A percentile compares a stretch with the other conserved stretches of the same genome.
phyloP scores from a whole-genome alignment of 192 early-diverging fungal species.

The Lunasporangiospora selenospora region DNA sequence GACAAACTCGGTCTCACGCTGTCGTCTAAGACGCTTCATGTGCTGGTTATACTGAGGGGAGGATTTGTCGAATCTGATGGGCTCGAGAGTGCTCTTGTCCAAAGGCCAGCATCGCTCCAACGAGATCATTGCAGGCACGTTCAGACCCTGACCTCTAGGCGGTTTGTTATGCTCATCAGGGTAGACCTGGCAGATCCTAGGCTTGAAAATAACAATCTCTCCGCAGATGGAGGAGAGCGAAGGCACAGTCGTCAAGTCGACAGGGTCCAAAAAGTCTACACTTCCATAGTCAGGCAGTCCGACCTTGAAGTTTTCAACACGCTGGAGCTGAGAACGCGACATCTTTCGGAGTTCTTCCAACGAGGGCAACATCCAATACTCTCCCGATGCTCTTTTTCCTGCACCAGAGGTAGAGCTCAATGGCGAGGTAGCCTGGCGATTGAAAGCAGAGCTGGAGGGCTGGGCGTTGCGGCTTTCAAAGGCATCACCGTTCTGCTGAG shows the following conservation, averaged over 20 bases:
- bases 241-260: conserved; percentile 77
- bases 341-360: conserved; percentile 73
- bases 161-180: conserved; percentile 82
- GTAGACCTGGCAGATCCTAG: conserved; percentile 79
- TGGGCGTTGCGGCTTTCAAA: conserved; percentile 2
- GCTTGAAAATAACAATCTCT: conserved; percentile 75
- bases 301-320: conserved; percentile 79
- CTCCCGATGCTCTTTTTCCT: conserved; percentile 40
- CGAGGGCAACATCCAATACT: conserved; percentile 82
- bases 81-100: conserved; percentile 76
- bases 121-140: conserved; percentile 82
- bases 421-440: too few species aligned
- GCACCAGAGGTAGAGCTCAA: not conserved
- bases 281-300: conserved; percentile 72
- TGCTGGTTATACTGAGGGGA: conserved; percentile 76
- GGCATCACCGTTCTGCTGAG: not conserved
- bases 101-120: conserved; percentile 84
- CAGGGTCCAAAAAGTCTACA: conserved; percentile 79
- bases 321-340: conserved; percentile 69
- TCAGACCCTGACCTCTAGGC: conserved; percentile 84
- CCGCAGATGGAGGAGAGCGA: conserved; percentile 74
- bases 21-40: conserved; percentile 68
- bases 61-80: conserved; percentile 65
- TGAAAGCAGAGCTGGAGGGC: not conserved
- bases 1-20: conserved; percentile 82